A percentile compares a stretch with the other conserved stretches of the same genome.
These are phyloP conservation scores for Eucalyptus viminalis DNA, from an alignment of 345 rosid species.

Conservation along the genomic window DNA sequence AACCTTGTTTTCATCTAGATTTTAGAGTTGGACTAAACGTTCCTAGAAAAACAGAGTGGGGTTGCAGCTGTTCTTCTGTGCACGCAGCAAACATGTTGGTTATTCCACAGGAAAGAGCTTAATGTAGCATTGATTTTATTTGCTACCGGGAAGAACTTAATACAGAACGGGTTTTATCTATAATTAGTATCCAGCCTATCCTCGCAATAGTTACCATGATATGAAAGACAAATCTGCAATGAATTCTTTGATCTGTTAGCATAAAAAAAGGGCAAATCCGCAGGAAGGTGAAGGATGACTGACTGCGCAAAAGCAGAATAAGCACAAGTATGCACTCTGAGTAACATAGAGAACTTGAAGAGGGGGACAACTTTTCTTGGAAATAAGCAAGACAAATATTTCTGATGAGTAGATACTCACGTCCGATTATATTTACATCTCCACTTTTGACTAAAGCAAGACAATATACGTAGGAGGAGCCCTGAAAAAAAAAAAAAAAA, in stretches of 20 bases:
- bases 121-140: background rate
- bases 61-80: background rate
- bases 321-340: background rate
- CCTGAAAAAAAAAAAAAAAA: slow-evolving; percentile 16
- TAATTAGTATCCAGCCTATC: background rate
- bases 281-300: background rate
- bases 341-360: background rate
- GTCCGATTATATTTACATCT: slow-evolving; percentile 82
- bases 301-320: background rate
- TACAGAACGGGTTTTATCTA: background rate
- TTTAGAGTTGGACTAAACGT: background rate
- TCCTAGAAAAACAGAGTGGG: background rate
- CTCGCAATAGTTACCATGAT: background rate
- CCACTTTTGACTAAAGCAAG: slow-evolving; percentile 67
- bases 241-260: background rate
- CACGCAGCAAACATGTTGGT: background rate
- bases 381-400: background rate
- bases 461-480: slow-evolving; percentile 30
- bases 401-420: slow-evolving; percentile 39
- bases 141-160: background rate
- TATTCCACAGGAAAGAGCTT: background rate
- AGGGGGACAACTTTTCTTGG: background rate
- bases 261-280: background rate
- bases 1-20: background rate
- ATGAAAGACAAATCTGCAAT: background rate